Evolutionary conservation across 106 monocot genomes (phyloP).

Genomic region (Dioscorea alata): DNA sequence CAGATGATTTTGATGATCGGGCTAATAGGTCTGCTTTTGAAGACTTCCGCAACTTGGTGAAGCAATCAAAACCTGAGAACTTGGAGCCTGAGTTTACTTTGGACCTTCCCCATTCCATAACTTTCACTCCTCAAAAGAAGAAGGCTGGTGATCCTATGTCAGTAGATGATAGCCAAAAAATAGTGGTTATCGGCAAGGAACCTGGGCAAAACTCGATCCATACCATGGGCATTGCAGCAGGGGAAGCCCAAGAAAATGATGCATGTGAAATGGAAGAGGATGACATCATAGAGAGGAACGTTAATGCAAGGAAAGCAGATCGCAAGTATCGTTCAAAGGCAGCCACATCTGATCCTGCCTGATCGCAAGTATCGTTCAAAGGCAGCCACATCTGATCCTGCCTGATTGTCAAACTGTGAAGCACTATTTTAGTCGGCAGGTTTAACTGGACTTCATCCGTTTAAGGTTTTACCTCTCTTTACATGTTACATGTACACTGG

Average conservation of each 20-base stretch:
- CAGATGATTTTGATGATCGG: slow-evolving; percentile 37
- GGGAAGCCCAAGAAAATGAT: slow-evolving; percentile 33
- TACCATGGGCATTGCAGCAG: slow-evolving; percentile 26
- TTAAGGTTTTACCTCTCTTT: too few relatives aligned
- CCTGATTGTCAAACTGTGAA: background rate
- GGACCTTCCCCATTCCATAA: slow-evolving; percentile 56
- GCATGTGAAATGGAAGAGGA: slow-evolving; percentile 70
- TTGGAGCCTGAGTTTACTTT: slow-evolving; percentile 16
- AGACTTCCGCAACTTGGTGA: slow-evolving; percentile 58
- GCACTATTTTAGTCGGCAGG: too few relatives aligned
- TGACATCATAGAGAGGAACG: background rate
- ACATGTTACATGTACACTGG: too few relatives aligned
- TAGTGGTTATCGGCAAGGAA: slow-evolving; percentile 2
- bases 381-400: slow-evolving; percentile 7
- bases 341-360: slow-evolving; percentile 6
- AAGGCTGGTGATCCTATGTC: slow-evolving; percentile 35
- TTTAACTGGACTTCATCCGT: too few relatives aligned
- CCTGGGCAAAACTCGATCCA: background rate
- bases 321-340: slow-evolving; percentile 42
- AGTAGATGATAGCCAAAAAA: slow-evolving; percentile 21
- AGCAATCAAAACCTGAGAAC: slow-evolving; percentile 20
- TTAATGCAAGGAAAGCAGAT: slow-evolving; percentile 8
- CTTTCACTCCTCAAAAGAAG: slow-evolving; percentile 62
- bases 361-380: slow-evolving; percentile 35
- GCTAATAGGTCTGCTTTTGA: slow-evolving; percentile 63